Percentiles rank a stretch among this genome's conserved stretches.
These are phyloP conservation scores for Macadamia tetraphylla DNA, from an alignment of 164 flowering plant species.

Conservation along the genomic window DNA sequence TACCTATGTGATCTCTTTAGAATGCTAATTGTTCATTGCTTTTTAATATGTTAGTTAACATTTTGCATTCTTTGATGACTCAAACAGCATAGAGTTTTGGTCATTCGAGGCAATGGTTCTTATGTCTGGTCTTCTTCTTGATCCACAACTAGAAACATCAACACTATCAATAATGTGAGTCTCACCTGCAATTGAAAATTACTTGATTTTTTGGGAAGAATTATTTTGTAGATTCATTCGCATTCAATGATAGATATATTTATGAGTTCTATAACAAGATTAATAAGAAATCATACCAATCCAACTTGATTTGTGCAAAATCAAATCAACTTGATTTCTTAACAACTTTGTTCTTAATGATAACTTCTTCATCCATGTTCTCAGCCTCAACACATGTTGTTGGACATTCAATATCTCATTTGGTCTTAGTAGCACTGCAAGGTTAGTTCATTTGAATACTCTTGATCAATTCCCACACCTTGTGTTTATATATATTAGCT, in stretches of 20 bases:
- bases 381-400: conserved; percentile 21
- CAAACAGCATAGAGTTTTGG: conserved; percentile 21
- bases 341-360: too few relatives aligned
- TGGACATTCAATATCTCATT: conserved; percentile 23
- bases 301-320: too few relatives aligned
- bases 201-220: too few relatives aligned
- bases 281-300: too few relatives aligned
- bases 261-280: too few relatives aligned
- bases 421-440: conserved; percentile 29
- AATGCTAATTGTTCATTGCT: not conserved
- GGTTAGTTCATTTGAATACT: conserved; percentile 10
- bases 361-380: not conserved
- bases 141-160: conserved; percentile 36
- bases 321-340: too few relatives aligned
- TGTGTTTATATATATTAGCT: too few relatives aligned
- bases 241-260: too few relatives aligned
- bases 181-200: not conserved
- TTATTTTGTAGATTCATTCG: too few relatives aligned
- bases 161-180: conserved; percentile 32
- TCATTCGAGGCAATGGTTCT: conserved; percentile 29
- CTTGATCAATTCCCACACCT: not conserved
- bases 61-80: not conserved
- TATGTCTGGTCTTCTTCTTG: conserved; percentile 34
- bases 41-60: not conserved
- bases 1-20: too few relatives aligned